Conservation (phyloP, 2,329 filamentous ascomycete species). For the Capronia coronata region DNA sequence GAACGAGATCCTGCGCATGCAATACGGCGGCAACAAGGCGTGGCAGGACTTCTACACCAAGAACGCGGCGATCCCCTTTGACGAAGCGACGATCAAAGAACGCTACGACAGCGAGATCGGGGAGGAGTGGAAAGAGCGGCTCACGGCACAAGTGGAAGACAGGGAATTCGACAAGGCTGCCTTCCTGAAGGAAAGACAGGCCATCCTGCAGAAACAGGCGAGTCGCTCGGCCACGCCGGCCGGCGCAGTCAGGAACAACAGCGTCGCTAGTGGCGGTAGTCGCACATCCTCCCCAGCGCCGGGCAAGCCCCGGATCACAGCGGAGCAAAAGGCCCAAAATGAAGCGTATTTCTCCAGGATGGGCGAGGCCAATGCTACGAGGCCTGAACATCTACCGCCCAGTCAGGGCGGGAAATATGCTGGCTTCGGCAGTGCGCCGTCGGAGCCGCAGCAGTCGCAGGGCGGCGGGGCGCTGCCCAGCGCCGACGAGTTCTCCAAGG, state of each 20-base stretch:
- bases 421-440: constrained; percentile 78
- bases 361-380: constrained; percentile 71
- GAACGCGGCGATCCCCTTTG: constrained; percentile 66
- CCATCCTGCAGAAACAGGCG: constrained; percentile 34
- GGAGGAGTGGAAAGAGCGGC: constrained; percentile 89
- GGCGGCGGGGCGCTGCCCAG: constrained; percentile 50
- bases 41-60: constrained; percentile 84
- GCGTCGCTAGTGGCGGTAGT: constrained; percentile 21
- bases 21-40: constrained; percentile 77
- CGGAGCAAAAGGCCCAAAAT: constrained; percentile 59
- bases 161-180: constrained; percentile 73
- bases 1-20: constrained; percentile 88
- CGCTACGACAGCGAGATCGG: constrained; percentile 83
- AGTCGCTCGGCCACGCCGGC: constrained; percentile 36
- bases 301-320: constrained; percentile 28
- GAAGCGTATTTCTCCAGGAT: constrained; percentile 86
- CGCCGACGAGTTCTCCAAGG: constrained; percentile 83
- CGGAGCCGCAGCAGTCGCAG: constrained; percentile 32
- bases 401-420: constrained; percentile 87
- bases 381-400: constrained; percentile 69
- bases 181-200: constrained; percentile 45
- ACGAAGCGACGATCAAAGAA: constrained; percentile 82
- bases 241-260: constrained; percentile 28
- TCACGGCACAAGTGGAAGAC: constrained; percentile 82
- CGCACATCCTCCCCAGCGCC: constrained; percentile 31